These are phyloP conservation scores for Curvularia spicifera DNA, from an alignment of 2,329 filamentous ascomycete genomes.

Conservation along the genomic window DNA sequence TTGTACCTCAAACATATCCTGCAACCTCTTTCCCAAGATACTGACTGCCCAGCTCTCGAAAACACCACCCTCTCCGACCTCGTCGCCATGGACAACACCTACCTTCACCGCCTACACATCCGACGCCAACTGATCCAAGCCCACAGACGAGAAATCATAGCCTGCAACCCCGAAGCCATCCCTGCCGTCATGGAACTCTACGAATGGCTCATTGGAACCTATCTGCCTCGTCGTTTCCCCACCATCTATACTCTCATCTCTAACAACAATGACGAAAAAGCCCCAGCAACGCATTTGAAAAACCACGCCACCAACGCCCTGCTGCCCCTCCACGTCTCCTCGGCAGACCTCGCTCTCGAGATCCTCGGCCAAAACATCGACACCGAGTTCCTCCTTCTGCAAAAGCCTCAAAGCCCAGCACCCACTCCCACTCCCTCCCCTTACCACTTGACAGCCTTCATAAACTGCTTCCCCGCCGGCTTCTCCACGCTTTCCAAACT, in stretches of 20 bases:
- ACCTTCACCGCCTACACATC: constrained; percentile 58
- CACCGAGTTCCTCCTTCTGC: constrained; percentile 65
- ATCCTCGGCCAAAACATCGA: constrained; percentile 62
- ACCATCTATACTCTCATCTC: constrained; percentile 55
- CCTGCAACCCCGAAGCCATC: constrained; percentile 45
- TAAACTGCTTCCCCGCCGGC: constrained; percentile 63
- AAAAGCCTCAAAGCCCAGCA: constrained; percentile 28
- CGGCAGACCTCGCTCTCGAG: constrained; percentile 53
- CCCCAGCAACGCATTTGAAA: constrained; percentile 35
- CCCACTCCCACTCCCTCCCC: constrained; percentile 19
- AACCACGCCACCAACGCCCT: constrained; percentile 56
- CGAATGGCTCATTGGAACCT: constrained; percentile 59
- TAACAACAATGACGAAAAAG: constrained; percentile 10
- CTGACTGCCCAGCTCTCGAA: constrained; percentile 56
- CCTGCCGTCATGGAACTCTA: constrained; percentile 64
- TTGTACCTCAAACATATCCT: not conserved
- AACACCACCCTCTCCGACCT: constrained; percentile 61
- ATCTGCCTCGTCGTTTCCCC: constrained; percentile 65
- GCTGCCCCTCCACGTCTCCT: constrained; percentile 49
- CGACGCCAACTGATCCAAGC: constrained; percentile 57
- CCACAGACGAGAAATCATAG: constrained; percentile 52
- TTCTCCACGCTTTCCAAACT: constrained; percentile 65
- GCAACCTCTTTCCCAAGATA: not conserved
- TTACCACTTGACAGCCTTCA: constrained; percentile 64
- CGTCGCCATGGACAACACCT: constrained; percentile 66